Conservation (phyloP, 768 basidiomycete genomes). For the Kwoniella heveanensis region DNA sequence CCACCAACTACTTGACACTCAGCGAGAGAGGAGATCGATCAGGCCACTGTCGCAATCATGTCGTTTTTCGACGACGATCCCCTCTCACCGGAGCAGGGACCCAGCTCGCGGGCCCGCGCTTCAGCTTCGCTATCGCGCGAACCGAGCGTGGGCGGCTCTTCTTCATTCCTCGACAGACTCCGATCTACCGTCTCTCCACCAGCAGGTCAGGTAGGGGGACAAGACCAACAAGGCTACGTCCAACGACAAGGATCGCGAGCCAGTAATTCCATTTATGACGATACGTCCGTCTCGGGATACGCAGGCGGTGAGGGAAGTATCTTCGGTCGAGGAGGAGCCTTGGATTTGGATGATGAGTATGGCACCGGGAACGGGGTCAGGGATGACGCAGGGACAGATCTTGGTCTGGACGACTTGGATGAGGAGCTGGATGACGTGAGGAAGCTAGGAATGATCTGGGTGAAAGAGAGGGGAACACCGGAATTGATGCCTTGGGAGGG, state of each 20-base stretch:
- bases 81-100: background rate
- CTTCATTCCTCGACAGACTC: conserved; percentile 19
- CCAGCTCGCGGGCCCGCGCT: background rate
- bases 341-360: conserved; percentile 10
- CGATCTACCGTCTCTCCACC: conserved; percentile 18
- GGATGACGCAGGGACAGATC: background rate
- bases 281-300: background rate
- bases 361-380: too few relatives aligned
- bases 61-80: conserved; percentile 18
- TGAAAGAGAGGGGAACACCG: conserved; percentile 49
- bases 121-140: conserved; percentile 9
- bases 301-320: background rate
- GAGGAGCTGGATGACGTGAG: conserved; percentile 43
- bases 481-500: conserved; percentile 52
- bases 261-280: conserved; percentile 14
- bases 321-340: background rate
- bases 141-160: conserved; percentile 9
- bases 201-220: background rate
- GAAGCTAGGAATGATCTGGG: conserved; percentile 44
- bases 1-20: too few relatives aligned
- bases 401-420: conserved; percentile 24
- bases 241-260: conserved; percentile 8
- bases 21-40: too few relatives aligned
- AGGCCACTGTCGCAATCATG: too few relatives aligned
- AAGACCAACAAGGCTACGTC: too few relatives aligned